A percentile compares a stretch with the other conserved stretches of the same genome.
These are phyloP conservation scores for Drechmeria coniospora DNA, from an alignment of 2,329 filamentous ascomycete species.

Conservation along the genomic window DNA sequence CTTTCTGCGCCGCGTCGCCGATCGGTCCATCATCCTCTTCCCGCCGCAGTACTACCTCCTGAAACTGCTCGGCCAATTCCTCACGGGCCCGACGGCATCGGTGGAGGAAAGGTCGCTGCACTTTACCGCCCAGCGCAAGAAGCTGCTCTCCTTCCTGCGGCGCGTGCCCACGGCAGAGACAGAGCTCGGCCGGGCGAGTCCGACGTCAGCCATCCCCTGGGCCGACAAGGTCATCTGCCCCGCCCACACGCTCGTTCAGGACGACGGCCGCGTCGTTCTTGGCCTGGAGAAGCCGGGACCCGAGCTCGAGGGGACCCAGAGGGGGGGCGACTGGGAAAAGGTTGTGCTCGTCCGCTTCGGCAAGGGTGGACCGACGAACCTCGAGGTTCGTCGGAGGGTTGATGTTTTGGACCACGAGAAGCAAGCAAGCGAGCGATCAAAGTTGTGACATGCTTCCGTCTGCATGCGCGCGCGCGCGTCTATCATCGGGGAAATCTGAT, in stretches of 20 bases:
- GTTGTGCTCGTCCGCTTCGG: conserved; percentile 41
- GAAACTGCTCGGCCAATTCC: conserved; percentile 37
- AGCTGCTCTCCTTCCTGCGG: conserved; percentile 38
- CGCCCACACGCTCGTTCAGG: conserved; percentile 26
- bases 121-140: conserved; percentile 32
- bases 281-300: conserved; percentile 41
- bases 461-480: no score
- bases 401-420: conserved; percentile 34
- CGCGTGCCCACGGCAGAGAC: conserved; percentile 25
- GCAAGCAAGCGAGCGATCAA: conserved; percentile 6
- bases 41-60: conserved; percentile 77
- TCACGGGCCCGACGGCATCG: conserved; percentile 20
- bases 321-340: conserved; percentile 42
- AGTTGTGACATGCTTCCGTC: no score
- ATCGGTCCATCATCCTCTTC: conserved; percentile 64
- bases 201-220: conserved; percentile 35
- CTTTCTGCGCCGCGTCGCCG: conserved; percentile 52
- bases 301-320: conserved; percentile 31
- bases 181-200: conserved; percentile 21
- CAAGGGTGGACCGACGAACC: conserved; percentile 32
- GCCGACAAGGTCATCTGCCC: conserved; percentile 48
- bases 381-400: conserved; percentile 35
- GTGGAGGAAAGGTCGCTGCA: conserved; percentile 13
- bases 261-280: conserved; percentile 34
- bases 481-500: no score